Conservation (phyloP, 495 filamentous ascomycete genomes). For the Penicillium maclennaniae region DNA sequence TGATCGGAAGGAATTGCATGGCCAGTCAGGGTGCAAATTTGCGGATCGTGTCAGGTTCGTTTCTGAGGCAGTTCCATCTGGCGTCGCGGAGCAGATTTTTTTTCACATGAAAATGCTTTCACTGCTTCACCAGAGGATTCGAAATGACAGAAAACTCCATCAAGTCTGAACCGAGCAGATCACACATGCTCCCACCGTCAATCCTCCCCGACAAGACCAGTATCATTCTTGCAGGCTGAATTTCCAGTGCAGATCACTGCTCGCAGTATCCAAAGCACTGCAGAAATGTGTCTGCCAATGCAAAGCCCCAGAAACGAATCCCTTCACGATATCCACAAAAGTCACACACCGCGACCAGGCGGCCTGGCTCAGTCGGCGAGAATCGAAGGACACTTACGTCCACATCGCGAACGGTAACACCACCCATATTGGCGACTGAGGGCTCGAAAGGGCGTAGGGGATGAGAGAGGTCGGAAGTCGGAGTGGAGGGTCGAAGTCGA, state of each 20-base stretch:
- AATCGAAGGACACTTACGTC: conserved; percentile 62
- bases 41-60: conserved; percentile 21
- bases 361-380: conserved; percentile 16
- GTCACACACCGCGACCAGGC: conserved; percentile 21
- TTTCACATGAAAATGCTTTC: no score
- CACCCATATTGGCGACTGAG: conserved; percentile 72
- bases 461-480: conserved; percentile 36
- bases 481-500: conserved; percentile 38
- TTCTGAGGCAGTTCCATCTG: conserved; percentile 17
- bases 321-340: conserved; percentile 11
- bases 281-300: not conserved
- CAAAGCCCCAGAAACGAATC: conserved; percentile 23
- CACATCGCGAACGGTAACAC: conserved; percentile 85
- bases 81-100: conserved; percentile 5
- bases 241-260: not conserved
- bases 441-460: conserved; percentile 35
- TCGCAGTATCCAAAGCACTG: not conserved
- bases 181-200: not conserved
- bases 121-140: not conserved
- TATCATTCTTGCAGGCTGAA: not conserved
- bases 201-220: not conserved
- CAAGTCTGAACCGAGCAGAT: not conserved
- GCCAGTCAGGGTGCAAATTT: conserved; percentile 11
- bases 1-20: conserved; percentile 4
- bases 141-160: not conserved